These are phyloP conservation scores for Beauveria pseudobassiana DNA, from an alignment of 2,329 filamentous ascomycete species.

Conservation along the genomic window DNA sequence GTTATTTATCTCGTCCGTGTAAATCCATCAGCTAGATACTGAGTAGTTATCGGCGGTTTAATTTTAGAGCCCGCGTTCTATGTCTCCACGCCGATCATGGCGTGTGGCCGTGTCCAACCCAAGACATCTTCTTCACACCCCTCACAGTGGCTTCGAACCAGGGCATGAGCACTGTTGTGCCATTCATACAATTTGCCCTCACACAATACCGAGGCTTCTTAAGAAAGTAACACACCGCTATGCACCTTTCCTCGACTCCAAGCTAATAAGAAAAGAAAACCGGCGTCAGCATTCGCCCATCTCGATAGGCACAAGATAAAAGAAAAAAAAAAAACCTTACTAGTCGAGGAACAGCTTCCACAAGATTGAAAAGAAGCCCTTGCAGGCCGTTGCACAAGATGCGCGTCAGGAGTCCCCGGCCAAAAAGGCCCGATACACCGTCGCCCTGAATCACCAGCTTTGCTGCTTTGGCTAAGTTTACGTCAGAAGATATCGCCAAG, in stretches of 20 bases:
- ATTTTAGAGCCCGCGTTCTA: background rate
- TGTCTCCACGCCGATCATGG: too few species aligned
- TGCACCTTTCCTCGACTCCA: background rate
- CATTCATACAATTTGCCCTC: too few species aligned
- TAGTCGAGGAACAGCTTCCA: slow-evolving; percentile 42
- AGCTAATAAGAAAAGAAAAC: background rate
- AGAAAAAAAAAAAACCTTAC: slow-evolving; percentile 25
- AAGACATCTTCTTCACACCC: background rate
- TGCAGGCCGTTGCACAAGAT: slow-evolving; percentile 42
- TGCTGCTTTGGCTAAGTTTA: slow-evolving; percentile 32
- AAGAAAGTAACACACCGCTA: background rate
- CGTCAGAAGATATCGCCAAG: background rate
- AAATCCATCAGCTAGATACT: too few species aligned
- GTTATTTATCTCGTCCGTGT: too few species aligned
- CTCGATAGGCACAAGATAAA: background rate
- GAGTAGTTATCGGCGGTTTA: background rate
- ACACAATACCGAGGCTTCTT: too few species aligned
- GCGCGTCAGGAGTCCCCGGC: slow-evolving; percentile 38
- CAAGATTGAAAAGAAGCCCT: slow-evolving; percentile 38
- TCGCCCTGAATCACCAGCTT: slow-evolving; percentile 32
- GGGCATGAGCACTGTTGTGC: background rate
- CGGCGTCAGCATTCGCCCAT: background rate
- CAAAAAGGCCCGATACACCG: slow-evolving; percentile 34
- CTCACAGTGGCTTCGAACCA: background rate
- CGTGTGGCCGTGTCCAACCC: background rate